Base-by-base conservation (phyloP, 1,139 yeast species). In the Magnusiomyces tetraspermus region DNA sequence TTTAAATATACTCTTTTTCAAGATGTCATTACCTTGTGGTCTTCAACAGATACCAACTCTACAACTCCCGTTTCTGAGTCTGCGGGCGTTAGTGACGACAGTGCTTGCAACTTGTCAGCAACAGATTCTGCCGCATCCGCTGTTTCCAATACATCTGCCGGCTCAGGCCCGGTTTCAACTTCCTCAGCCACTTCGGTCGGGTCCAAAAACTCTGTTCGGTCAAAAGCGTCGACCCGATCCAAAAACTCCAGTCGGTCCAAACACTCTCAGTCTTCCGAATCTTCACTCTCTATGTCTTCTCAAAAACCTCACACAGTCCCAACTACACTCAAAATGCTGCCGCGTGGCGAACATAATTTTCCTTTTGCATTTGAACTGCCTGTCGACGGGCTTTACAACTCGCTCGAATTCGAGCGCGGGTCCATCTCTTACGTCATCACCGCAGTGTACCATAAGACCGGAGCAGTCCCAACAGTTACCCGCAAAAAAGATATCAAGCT, bases 301-400 rank as follows among this genome's bases (percentile, higher is more conserved):
- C 19, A 52, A 13, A 28, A 53, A 6, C 40, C 53, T n/a, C 50
- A 55, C 2, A 24, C 54, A 43, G 8, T 1, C 31, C 5, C 41
- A 31, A n/a, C 30, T 15, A 8, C 36, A 19, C 49, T 55, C 13
- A 54, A 51, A 41, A 46, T 48, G n/a, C 52, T 46, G 31, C 56
- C 53, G n/a, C 46, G 49, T 59, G 97, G 97, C 30, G 92, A 86
- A 62, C 97, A 89, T 67, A 72, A 87, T 41, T 89, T 89, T 65
- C 95, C 95, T 15, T 89, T 89, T 63, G 80, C 84, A 50, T 86
- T 88, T 46, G 82, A 79, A 58, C 73, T 89, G 30, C 96, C 96
- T 1, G 76, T 76, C 59, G 80, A 78, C 60, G 76, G 85, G 57
- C 75, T 87, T 3, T 83, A 76, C 65, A 84, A 92, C 28, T 82